These are phyloP conservation scores for Agaricus subrufescens DNA, from an alignment of 768 basidiomycete genomes.

Conservation along the genomic window DNA sequence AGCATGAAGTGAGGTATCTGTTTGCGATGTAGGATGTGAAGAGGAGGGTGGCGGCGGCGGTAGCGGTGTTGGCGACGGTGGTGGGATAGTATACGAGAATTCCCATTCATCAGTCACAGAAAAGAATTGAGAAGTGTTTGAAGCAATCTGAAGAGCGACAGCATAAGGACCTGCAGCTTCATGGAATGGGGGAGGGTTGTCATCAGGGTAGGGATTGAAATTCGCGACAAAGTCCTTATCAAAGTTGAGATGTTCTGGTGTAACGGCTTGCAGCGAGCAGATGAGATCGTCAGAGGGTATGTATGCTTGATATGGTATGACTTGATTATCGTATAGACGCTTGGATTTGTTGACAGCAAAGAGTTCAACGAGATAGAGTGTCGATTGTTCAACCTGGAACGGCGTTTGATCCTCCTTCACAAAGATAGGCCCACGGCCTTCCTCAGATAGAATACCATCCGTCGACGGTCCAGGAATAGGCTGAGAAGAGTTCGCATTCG, in stretches of 20 bases:
- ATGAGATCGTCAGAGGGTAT: slow-evolving; percentile 50
- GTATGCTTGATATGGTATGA: slow-evolving; percentile 76
- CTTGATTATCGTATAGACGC: slow-evolving; percentile 46
- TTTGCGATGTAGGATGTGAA: slow-evolving; percentile 13
- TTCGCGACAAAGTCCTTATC: slow-evolving; percentile 30
- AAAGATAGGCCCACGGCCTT: slow-evolving; percentile 19
- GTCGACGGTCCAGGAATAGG: neutral
- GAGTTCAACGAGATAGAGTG: slow-evolving; percentile 63
- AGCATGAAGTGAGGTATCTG: slow-evolving; percentile 30
- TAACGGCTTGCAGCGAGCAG: slow-evolving; percentile 38
- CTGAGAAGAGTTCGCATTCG: neutral
- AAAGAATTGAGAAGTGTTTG: slow-evolving; percentile 61
- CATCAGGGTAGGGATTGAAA: slow-evolving; percentile 49
- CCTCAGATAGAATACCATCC: slow-evolving; percentile 11
- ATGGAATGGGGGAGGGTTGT: slow-evolving; percentile 31
- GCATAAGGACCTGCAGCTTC: slow-evolving; percentile 61
- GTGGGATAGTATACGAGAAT: slow-evolving; percentile 45
- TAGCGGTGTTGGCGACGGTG: slow-evolving; percentile 10
- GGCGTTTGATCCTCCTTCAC: slow-evolving; percentile 24
- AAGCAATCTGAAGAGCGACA: slow-evolving; percentile 68
- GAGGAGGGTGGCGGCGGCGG: neutral
- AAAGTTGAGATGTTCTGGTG: slow-evolving; percentile 38
- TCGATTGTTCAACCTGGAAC: slow-evolving; percentile 60
- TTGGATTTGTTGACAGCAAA: slow-evolving; percentile 50
- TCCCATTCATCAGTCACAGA: slow-evolving; percentile 71